These are phyloP conservation scores for Fraxinus quadrangulata DNA, from an alignment of 257 asterid genomes.

Conservation along the genomic window DNA sequence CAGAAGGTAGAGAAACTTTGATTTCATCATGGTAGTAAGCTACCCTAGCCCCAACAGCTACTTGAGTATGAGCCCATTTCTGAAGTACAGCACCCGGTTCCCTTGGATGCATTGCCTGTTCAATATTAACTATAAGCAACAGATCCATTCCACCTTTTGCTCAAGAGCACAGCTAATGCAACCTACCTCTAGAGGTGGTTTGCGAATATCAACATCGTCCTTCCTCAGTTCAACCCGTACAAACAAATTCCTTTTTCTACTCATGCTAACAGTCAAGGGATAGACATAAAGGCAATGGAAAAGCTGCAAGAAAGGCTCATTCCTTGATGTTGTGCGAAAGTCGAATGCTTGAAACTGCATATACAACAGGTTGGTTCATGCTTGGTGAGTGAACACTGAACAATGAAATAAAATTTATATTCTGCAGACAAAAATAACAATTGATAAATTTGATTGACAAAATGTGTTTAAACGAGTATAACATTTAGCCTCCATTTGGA, in stretches of 20 bases:
- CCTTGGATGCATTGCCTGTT: conserved; percentile 90
- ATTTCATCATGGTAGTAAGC: conserved; percentile 97
- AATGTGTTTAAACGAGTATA: too few relatives aligned
- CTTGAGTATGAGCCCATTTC: conserved; percentile 86
- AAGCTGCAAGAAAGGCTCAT: conserved; percentile 95
- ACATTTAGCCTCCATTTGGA: too few relatives aligned
- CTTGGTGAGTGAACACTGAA: conserved; percentile 7
- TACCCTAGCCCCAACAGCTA: conserved; percentile 88
- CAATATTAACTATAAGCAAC: conserved; percentile 26
- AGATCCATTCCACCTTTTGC: conserved; percentile 32
- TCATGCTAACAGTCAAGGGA: conserved; percentile 86
- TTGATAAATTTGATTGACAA: too few relatives aligned
- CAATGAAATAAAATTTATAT: too few relatives aligned
- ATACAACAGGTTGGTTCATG: conserved; percentile 20
- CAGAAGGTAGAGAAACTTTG: conserved; percentile 91
- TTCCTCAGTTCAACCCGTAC: conserved; percentile 89
- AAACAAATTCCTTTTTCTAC: conserved; percentile 92
- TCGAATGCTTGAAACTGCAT: conserved; percentile 95
- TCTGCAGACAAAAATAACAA: too few relatives aligned
- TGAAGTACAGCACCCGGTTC: conserved; percentile 75
- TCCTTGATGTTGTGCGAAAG: conserved; percentile 93
- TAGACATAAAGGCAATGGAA: conserved; percentile 97
- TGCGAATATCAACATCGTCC: conserved; percentile 80
- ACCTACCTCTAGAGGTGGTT: conserved; percentile 81
- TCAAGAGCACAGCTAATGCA: conserved; percentile 31